Base-by-base conservation (phyloP, 1,139 yeast genomes). In the Blastobotrys elegans region DNA sequence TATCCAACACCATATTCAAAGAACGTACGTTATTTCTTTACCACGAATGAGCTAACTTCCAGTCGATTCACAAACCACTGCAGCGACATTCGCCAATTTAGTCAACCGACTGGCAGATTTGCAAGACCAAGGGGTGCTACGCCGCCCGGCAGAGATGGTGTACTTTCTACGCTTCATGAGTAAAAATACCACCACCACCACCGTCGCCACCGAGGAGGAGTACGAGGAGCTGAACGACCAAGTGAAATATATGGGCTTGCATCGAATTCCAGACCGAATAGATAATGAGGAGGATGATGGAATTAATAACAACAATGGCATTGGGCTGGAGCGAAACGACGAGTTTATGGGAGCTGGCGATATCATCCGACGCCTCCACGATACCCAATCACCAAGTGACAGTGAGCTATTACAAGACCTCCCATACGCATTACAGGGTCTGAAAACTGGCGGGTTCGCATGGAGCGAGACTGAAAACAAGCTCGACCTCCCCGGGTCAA, bases 371-470 rank as follows among this genome's bases (percentile, higher is more conserved):
- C 32, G 40, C 34, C n/a, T 56, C 11, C 50, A 47, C 22, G 27
- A 33, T 14, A 20, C 39, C 11, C 59, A 57, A 40, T 51, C 52
- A n/a, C 67, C 68, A 2, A 39, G 72, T 2, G 89, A 84, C 52
- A 66, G 66, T 7, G 74, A 70, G 3, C 72, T 88, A 2, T 58
- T 85, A 44, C 70, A 72, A 13, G 82, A 77, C 53, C 66, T 87
- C 4, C 77, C 84, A 2, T 89, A 77, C 61, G 77, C 87, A 0
- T 66, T 90, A 29, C 73, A 83, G 21, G 97, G 96, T 0, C 74
- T 86, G 6, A 84, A 85, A 40, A 81, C 95, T 1, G 75, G 74
- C 36, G 57, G 79, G 37, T 76, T 88, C 44, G 73, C 77, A 1
- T 76, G 84, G 64, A 64, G 64, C 5, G 56, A 61, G 13, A 16